phyloP scores from a whole-genome alignment of 1,284 basidiomycete genomes.

The Boletellus sp. region DNA sequence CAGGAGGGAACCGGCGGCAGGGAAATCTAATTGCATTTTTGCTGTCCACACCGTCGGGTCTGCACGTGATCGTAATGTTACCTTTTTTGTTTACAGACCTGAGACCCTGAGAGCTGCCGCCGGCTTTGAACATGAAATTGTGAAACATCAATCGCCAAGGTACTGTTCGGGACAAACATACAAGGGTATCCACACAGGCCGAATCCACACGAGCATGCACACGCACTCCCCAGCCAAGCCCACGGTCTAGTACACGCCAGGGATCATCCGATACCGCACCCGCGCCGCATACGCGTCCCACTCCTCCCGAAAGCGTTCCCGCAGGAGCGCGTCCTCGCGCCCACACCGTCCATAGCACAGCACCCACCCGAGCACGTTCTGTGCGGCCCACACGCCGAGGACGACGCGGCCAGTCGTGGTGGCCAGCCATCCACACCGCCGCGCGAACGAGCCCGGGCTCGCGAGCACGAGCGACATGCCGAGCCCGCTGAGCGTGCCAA shows the following conservation, averaged over 20 bases:
- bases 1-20: no score
- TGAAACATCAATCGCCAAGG: no score
- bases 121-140: neutral
- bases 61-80: no score
- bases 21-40: no score
- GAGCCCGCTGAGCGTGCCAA: conserved; percentile 13
- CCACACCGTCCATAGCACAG: conserved; percentile 14
- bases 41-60: no score
- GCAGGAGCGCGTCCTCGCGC: conserved; percentile 22
- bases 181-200: no score
- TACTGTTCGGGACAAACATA: no score
- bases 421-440: conserved; percentile 24
- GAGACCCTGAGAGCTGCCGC: neutral
- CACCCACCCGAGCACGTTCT: conserved; percentile 16
- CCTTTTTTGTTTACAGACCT: no score
- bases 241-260: conserved; percentile 21
- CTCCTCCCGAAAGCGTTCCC: conserved; percentile 14
- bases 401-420: conserved; percentile 17
- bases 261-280: conserved; percentile 27
- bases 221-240: no score
- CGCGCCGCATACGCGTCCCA: conserved; percentile 20
- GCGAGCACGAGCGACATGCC: conserved; percentile 29
- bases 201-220: no score
- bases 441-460: conserved; percentile 26
- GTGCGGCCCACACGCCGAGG: conserved; percentile 18